Evolutionary conservation across 805 yeast genomes (phyloP).

Genomic region (Candida methanosorbosa): DNA sequence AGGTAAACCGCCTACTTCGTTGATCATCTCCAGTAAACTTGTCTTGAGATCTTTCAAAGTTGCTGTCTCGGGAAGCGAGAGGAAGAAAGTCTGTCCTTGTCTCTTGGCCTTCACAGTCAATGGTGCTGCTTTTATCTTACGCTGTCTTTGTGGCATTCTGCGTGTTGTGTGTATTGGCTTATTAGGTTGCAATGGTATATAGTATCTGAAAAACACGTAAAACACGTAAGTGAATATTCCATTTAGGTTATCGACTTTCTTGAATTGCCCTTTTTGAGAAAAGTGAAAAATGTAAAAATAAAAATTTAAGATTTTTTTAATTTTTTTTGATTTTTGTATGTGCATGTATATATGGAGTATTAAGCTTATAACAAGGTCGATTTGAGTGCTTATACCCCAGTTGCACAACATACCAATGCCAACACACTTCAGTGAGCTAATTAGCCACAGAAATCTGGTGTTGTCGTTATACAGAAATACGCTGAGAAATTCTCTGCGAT

Average conservation of each 20-base stretch:
- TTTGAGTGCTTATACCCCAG: no score
- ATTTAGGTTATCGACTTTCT: no score
- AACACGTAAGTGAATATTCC: no score
- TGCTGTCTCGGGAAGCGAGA: constrained; percentile 15
- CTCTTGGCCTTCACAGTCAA: constrained; percentile 24
- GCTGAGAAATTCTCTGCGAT: not conserved
- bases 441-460: not conserved
- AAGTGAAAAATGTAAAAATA: no score
- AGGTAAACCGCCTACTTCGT: constrained; percentile 40
- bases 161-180: no score
- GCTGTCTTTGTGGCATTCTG: constrained; percentile 20
- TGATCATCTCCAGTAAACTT: constrained; percentile 29
- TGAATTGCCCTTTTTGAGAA: no score
- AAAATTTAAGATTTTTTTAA: not conserved
- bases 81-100: constrained; percentile 25
- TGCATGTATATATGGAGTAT: no score
- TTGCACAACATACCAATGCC: not conserved
- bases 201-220: no score
- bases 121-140: constrained; percentile 5
- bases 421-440: not conserved
- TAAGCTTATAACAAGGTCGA: no score
- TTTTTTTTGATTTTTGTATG: no score
- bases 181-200: no score
- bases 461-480: not conserved
- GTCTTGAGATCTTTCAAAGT: constrained; percentile 18